These are phyloP conservation scores for Dillenia turbinata DNA, from an alignment of 164 flowering plant species.

Conservation along the genomic window DNA sequence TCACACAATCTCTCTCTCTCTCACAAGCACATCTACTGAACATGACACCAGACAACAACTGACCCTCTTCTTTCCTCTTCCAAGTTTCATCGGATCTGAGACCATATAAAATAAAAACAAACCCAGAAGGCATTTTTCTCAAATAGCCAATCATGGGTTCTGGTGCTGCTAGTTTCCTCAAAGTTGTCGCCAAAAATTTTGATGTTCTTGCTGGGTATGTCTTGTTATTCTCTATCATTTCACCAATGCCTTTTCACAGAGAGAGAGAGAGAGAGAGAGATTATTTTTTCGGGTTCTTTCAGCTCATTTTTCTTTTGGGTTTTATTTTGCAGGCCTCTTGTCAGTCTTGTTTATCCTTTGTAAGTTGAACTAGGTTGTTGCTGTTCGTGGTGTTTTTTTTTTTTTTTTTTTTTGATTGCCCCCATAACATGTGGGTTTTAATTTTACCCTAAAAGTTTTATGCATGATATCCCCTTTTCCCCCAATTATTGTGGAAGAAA, in stretches of 20 bases:
- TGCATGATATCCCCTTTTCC: too few species aligned
- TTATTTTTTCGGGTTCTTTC: background rate
- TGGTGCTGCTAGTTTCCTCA: slow-evolving; percentile 54
- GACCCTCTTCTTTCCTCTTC: too few species aligned
- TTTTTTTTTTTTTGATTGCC: background rate
- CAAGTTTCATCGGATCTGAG: background rate
- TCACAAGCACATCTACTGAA: too few species aligned
- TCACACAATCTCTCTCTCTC: too few species aligned
- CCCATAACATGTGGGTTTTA: background rate
- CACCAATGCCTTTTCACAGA: background rate
- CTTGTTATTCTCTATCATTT: background rate
- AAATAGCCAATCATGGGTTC: slow-evolving; percentile 39
- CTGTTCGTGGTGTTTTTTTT: too few species aligned
- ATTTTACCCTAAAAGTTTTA: background rate
- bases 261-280: background rate
- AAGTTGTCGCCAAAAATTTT: slow-evolving; percentile 57
- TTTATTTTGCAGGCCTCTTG: slow-evolving; percentile 68
- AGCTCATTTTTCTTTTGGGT: slow-evolving; percentile 14
- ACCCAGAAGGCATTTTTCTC: background rate
- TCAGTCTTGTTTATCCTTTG: slow-evolving; percentile 82
- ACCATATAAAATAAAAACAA: background rate
- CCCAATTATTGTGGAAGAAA: too few species aligned
- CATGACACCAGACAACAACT: too few species aligned
- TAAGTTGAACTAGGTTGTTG: slow-evolving; percentile 30
- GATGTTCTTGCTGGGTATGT: slow-evolving; percentile 85